Evolutionary conservation across 331 rosid genomes (phyloP), one percentile per base, ranked within the genome.

Genomic region (Saraca asoca): DNA sequence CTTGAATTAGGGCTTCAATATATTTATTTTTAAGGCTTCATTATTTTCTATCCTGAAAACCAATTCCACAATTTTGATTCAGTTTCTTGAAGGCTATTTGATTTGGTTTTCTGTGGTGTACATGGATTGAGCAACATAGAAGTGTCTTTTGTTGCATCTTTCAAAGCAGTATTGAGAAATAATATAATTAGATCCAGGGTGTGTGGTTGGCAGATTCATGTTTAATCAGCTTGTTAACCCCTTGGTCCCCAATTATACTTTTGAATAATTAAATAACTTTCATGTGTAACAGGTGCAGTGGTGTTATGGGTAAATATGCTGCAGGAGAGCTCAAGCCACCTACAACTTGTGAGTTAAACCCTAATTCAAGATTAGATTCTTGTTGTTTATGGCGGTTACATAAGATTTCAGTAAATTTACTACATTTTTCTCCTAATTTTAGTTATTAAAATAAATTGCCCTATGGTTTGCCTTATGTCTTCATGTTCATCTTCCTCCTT

Each of bases 241-340:
- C 20, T 66, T 44, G 18, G 50, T 38, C 60, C 37, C 74, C n/a
- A 12, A 20, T 33, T 46, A 12, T 49, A 45, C 14, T 41, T 44
- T 66, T 52, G 29, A 48, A 35, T 38, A 63, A 62, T 66, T 50
- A 20, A 15, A 38, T 55, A 57, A 20, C 58, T 43, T 11, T 51
- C 60, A 44, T 60, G 49, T 45, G 65, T 60, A 74, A 83, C 91
- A 93, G 98, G 98, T 93, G 98, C 79, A 93, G 98, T 63, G 98
- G 98, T 62, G 95, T 93, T 69, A 90, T 93, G 98, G 98, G 98
- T 62, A 93, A 90, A 84, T 93, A 93, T 84, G 93, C 95, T 76
- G 95, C 98, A 8, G 98, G 97, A 74, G 98, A 93, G 75, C 97
- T 93, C 63, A 93, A 88, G 90, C 97, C 95, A 17, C 97, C 95